Conservation (phyloP, 1,139 yeast genomes). For the Suhomyces wounanorum region DNA sequence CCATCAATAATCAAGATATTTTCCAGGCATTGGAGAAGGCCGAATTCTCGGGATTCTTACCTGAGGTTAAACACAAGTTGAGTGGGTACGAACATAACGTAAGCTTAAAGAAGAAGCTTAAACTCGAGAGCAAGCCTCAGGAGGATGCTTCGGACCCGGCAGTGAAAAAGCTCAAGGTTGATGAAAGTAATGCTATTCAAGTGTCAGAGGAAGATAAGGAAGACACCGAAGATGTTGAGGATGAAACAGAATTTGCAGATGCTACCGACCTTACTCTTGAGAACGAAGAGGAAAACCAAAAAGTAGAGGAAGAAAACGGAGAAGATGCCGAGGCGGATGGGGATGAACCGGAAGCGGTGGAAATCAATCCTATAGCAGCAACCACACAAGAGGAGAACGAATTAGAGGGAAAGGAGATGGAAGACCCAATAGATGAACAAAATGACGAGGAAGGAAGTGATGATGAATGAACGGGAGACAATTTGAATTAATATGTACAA, state of each 20-base stretch:
- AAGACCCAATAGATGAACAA: slow-evolving; percentile 18
- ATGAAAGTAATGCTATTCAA: slow-evolving; percentile 25
- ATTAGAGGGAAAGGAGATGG: slow-evolving; percentile 20
- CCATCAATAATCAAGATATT: slow-evolving; percentile 67
- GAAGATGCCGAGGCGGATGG: not conserved
- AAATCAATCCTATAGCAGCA: slow-evolving; percentile 27
- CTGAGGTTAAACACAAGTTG: slow-evolving; percentile 53
- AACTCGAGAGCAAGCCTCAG: slow-evolving; percentile 14
- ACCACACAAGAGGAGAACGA: slow-evolving; percentile 28
- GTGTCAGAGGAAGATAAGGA: slow-evolving; percentile 26
- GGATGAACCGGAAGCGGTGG: slow-evolving; percentile 20
- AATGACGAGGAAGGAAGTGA: slow-evolving; percentile 16
- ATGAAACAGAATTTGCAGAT: slow-evolving; percentile 10
- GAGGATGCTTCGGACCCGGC: slow-evolving; percentile 6
- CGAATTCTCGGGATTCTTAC: slow-evolving; percentile 56
- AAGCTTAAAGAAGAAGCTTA: slow-evolving; percentile 41
- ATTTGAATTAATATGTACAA: not conserved
- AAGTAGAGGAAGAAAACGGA: slow-evolving; percentile 25
- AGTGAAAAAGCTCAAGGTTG: slow-evolving; percentile 22
- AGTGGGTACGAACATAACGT: slow-evolving; percentile 44
- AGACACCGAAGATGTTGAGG: slow-evolving; percentile 26
- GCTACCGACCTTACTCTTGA: slow-evolving; percentile 8
- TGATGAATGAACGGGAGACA: not conserved
- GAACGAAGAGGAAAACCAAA: slow-evolving; percentile 14
- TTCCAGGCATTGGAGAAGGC: slow-evolving; percentile 57